Base-by-base conservation (phyloP, 2,329 filamentous ascomycete genomes). In the Teratosphaeriaceae sp. region DNA sequence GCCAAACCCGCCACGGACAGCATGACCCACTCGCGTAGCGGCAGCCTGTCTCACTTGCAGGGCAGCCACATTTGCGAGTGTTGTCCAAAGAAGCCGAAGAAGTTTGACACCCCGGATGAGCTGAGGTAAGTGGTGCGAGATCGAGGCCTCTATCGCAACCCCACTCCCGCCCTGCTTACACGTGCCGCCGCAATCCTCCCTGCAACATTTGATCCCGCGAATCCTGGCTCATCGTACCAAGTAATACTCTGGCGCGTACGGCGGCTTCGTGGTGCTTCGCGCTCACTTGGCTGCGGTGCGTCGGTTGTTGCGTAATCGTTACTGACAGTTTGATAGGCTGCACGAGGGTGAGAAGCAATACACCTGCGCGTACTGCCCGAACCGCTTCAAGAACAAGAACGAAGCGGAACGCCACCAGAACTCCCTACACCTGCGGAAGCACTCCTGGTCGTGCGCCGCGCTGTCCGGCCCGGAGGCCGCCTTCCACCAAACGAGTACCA, bases 361-460 rank as follows among this genome's bases (percentile, higher is more conserved):
- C 64, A 86, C 86, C 49, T 97, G 90, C 65, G 77, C 80, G 21
- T 97, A 87, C 63, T 97, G 90, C 64, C 85, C 85, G 31, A 96
- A 96, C 62, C 82, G 90, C 9, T 97, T 97, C 73, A 97, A 97
- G 68, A 97, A 97, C 70, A 97, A 97, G 69, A 97, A 97, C 58
- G 92, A 97, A 68, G 89, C 89, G 2, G 90, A 97, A 65, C 80
- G 92, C 23, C 90, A 97, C 62, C 89, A 95, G 60, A 97, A 96
- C 59, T 95, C 89, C 12, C 78, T 97, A 9, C 90, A 97, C 64
- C 76, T 97, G 7, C 81, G 90, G 24, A 82, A 85, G 19, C 88
- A 97, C 67, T 96, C 89, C 38, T 98, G 92, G 92, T 96, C 90
- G 9, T 98, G 92, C 65, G 89, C 88, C 23, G 87, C 89, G 1